A percentile compares a stretch with the other conserved stretches of the same genome.
phyloP scores from a whole-genome alignment of 2,329 filamentous ascomycete species.

The Dactylellina haptotyla region DNA sequence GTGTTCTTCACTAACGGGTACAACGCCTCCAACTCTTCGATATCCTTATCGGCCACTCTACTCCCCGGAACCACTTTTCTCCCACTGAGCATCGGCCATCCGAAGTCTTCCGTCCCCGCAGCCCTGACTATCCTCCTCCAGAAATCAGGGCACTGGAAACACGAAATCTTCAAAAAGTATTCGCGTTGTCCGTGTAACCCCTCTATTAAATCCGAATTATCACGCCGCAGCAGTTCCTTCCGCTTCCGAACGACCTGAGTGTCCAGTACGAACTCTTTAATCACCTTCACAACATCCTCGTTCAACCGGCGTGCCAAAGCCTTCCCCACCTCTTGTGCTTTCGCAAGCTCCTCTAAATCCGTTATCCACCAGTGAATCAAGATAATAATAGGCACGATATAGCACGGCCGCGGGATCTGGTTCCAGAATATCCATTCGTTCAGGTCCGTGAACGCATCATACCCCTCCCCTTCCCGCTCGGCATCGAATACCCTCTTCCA shows the following conservation, averaged over 20 bases:
- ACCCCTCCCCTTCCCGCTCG: not conserved
- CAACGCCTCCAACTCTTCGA: not conserved
- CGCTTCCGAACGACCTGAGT: constrained; percentile 6
- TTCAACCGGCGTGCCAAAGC: constrained; percentile 11
- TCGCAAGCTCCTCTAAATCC: constrained; percentile 17
- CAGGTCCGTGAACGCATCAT: constrained; percentile 18
- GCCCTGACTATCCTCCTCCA: constrained; percentile 1
- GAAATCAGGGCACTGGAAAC: not conserved
- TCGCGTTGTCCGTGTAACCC: constrained; percentile 20
- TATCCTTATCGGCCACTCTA: not conserved
- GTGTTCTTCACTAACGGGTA: constrained; percentile 5
- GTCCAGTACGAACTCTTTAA: constrained; percentile 13
- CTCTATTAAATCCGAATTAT: not conserved
- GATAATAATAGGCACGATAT: constrained; percentile 7
- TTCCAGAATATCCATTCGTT: not conserved
- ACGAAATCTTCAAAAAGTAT: constrained; percentile 13
- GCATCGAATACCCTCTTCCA: not conserved
- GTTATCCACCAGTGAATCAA: constrained; percentile 31
- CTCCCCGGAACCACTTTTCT: not conserved
- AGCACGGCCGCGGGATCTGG: not conserved
- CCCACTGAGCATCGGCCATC: not conserved
- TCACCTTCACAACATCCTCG: constrained; percentile 23
- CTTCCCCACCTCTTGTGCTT: not conserved
- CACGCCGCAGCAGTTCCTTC: not conserved
- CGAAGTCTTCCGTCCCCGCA: not conserved